Percentiles rank a stretch among this genome's conserved stretches.
Evolutionary conservation across 2,329 filamentous ascomycete genomes (phyloP).

Genomic region (Nannizzia gypsea): DNA sequence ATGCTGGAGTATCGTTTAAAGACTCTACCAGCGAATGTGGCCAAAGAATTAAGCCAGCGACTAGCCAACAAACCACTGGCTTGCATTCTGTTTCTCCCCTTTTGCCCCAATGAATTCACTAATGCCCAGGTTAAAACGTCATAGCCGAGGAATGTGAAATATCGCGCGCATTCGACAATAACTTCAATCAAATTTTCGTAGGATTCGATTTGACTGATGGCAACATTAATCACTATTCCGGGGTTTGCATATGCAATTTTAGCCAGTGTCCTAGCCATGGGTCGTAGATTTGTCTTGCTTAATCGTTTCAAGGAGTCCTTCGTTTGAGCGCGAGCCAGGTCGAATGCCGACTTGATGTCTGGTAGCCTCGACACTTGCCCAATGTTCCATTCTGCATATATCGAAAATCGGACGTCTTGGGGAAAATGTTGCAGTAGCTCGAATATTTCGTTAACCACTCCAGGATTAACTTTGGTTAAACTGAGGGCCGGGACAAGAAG

Average conservation of each 20-base stretch:
- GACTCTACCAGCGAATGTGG: slow-evolving; percentile 80
- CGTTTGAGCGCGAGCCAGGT: slow-evolving; percentile 64
- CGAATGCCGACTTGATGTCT: slow-evolving; percentile 67
- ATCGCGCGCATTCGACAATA: slow-evolving; percentile 86
- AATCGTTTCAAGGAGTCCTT: slow-evolving; percentile 79
- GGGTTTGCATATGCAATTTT: slow-evolving; percentile 89
- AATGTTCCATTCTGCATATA: slow-evolving; percentile 89
- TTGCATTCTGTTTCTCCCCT: slow-evolving; percentile 48
- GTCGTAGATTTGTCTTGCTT: slow-evolving; percentile 71
- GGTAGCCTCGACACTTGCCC: slow-evolving; percentile 65
- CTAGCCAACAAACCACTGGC: slow-evolving; percentile 65
- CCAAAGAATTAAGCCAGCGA: slow-evolving; percentile 80
- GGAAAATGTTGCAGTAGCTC: slow-evolving; percentile 69
- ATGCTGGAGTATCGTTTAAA: slow-evolving; percentile 68
- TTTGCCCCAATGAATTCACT: slow-evolving; percentile 55
- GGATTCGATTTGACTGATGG: slow-evolving; percentile 79
- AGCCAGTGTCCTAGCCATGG: slow-evolving; percentile 77
- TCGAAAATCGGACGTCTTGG: slow-evolving; percentile 62
- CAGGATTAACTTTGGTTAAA: slow-evolving; percentile 71
- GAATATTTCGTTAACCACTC: slow-evolving; percentile 76
- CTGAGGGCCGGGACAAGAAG: slow-evolving; percentile 81
- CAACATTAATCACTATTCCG: slow-evolving; percentile 79
- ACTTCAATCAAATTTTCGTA: slow-evolving; percentile 93
- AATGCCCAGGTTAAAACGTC: slow-evolving; percentile 90
- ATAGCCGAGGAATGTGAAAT: slow-evolving; percentile 85